Conservation (phyloP, 805 yeast species). For the Cyberlindnera xishuangbannaensis region DNA sequence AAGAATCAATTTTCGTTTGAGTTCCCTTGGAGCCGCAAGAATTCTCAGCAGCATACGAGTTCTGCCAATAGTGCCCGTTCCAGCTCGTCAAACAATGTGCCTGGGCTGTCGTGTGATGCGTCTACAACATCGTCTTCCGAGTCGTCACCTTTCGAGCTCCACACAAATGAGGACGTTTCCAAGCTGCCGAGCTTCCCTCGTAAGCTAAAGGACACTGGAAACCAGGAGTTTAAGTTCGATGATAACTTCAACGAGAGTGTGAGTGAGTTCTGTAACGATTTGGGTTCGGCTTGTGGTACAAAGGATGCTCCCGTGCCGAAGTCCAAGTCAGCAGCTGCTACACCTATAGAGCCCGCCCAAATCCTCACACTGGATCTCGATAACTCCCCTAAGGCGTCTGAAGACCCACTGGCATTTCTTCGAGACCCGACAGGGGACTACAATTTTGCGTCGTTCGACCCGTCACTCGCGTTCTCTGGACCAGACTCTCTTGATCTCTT, state of each 20-base stretch:
- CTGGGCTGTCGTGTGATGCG: constrained; percentile 23
- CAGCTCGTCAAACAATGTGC: constrained; percentile 12
- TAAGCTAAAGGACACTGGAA: constrained; percentile 2
- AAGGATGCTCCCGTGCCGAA: constrained; percentile 62
- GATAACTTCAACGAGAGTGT: constrained; percentile 62
- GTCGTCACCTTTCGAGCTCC: constrained; percentile 27
- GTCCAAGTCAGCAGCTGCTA: constrained; percentile 12
- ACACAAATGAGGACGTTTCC: constrained; percentile 18
- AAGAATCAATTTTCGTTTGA: constrained; percentile 41
- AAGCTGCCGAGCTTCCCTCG: constrained; percentile 20
- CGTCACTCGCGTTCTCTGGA: constrained; percentile 42
- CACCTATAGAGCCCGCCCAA: constrained; percentile 1
- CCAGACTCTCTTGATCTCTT: constrained; percentile 3
- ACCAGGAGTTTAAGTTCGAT: constrained; percentile 30
- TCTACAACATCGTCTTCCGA: constrained; percentile 24
- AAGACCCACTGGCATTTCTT: constrained; percentile 43
- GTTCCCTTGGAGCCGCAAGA: constrained; percentile 44
- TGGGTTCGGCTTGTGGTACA: constrained; percentile 81
- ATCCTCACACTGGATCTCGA: constrained; percentile 1
- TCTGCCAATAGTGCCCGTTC: constrained; percentile 2
- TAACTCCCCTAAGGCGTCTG: too few species aligned
- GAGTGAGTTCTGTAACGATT: constrained; percentile 66
- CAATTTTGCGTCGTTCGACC: constrained; percentile 38
- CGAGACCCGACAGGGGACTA: constrained; percentile 26
- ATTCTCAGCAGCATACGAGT: constrained; percentile 11